A percentile compares a stretch with the other conserved stretches of the same genome.
Evolutionary conservation across 495 filamentous ascomycete genomes (phyloP).

Genomic region (Aspergillus nanangensis): DNA sequence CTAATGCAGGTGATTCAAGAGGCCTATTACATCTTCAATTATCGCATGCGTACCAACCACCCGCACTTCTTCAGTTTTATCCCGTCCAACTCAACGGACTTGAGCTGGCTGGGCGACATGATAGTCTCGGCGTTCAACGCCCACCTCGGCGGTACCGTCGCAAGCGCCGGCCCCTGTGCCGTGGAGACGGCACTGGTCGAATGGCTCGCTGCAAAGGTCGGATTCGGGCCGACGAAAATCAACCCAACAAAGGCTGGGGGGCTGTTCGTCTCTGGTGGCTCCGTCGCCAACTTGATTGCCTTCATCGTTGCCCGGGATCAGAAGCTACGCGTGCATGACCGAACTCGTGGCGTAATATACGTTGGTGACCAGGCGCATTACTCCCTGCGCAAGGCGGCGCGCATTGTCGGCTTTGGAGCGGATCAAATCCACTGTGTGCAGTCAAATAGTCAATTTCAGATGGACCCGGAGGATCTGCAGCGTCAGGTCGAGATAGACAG

Average conservation of each 20-base stretch:
- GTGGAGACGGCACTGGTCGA: slow-evolving; percentile 10
- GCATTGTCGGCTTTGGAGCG: slow-evolving; percentile 14
- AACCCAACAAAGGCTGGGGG: slow-evolving; percentile 9
- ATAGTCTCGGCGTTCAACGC: slow-evolving; percentile 11
- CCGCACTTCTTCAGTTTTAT: slow-evolving; percentile 15
- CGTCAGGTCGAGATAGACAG: slow-evolving; percentile 12
- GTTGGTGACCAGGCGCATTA: slow-evolving; percentile 19
- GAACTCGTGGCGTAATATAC: slow-evolving; percentile 4
- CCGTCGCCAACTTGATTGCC: slow-evolving; percentile 21
- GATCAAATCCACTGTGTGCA: slow-evolving; percentile 13
- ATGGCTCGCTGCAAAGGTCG: slow-evolving; percentile 13
- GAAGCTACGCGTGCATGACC: slow-evolving; percentile 2
- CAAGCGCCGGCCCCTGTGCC: slow-evolving; percentile 11
- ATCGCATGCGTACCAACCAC: slow-evolving; percentile 4
- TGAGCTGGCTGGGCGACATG: slow-evolving; percentile 9
- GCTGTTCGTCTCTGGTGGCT: slow-evolving; percentile 22
- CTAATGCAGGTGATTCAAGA: not conserved
- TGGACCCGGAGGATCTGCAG: not conserved
- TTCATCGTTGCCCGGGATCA: slow-evolving; percentile 18
- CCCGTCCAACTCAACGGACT: slow-evolving; percentile 5
- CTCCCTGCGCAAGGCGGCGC: slow-evolving; percentile 15
- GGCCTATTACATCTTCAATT: not conserved
- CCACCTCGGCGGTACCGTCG: slow-evolving; percentile 3
- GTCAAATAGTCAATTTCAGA: slow-evolving; percentile 1
- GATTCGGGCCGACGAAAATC: slow-evolving; percentile 1